Evolutionary conservation across 1,139 yeast species (phyloP).

Genomic region (Geotrichum reessii): DNA sequence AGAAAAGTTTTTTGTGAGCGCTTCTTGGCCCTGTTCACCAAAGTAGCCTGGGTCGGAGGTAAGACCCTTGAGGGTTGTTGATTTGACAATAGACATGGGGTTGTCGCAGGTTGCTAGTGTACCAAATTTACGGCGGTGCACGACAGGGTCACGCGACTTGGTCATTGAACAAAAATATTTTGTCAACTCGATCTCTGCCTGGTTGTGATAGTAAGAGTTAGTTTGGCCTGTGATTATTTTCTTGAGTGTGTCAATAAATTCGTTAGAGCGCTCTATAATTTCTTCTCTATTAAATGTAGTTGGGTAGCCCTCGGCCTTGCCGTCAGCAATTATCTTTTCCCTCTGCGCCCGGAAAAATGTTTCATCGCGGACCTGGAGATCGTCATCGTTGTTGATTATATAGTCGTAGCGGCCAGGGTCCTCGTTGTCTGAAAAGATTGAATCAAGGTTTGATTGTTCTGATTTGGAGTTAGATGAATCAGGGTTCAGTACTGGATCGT

Average conservation of each 20-base stretch:
- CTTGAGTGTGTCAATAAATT: background rate
- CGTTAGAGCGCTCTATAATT: background rate
- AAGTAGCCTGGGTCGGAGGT: slow-evolving; percentile 8
- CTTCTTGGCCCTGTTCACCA: slow-evolving; percentile 8
- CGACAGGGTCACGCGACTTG: slow-evolving; percentile 2
- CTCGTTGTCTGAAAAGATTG: background rate
- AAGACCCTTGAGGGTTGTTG: background rate
- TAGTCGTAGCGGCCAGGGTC: slow-evolving; percentile 5
- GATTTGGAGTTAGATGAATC: background rate
- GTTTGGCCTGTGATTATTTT: slow-evolving; percentile 1
- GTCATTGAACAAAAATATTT: background rate
- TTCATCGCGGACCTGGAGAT: background rate
- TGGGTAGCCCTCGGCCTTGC: background rate
- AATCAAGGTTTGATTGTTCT: background rate
- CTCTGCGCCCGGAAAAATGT: background rate
- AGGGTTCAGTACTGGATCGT: background rate
- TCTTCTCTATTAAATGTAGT: background rate
- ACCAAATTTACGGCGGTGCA: slow-evolving; percentile 6
- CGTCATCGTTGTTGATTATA: background rate
- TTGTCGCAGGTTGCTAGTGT: background rate
- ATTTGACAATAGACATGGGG: slow-evolving; percentile 6
- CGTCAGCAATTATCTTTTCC: background rate
- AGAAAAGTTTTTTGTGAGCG: background rate
- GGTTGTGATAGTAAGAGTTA: slow-evolving; percentile 2
- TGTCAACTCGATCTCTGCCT: background rate